Conservation (phyloP, 768 basidiomycete species). For the Strobilomyces confusus region DNA sequence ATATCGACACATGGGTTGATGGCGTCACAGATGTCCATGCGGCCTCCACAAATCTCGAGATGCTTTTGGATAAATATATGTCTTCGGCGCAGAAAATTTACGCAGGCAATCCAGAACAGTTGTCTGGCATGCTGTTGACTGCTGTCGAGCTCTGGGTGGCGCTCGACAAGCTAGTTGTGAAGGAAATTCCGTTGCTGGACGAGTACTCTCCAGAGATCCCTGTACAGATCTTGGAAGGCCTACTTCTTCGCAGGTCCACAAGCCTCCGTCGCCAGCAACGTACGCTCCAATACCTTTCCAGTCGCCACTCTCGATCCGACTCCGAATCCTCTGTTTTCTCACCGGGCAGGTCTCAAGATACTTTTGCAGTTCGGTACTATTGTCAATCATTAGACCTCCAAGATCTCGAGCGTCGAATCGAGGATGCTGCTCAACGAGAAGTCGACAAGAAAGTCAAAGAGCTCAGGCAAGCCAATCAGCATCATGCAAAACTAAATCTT, state of each 20-base stretch:
- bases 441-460: constrained; percentile 25
- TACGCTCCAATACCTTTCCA: constrained; percentile 27
- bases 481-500: not conserved
- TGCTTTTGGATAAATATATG: constrained; percentile 23
- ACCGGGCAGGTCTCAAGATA: not conserved
- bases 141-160: not conserved
- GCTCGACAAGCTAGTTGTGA: constrained; percentile 28
- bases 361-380: not conserved
- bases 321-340: not conserved
- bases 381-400: not conserved
- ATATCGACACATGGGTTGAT: constrained; percentile 33
- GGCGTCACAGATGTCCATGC: constrained; percentile 13
- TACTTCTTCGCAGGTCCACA: constrained; percentile 36
- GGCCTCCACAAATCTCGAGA: constrained; percentile 25
- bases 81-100: constrained; percentile 25
- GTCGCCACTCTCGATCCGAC: constrained; percentile 19
- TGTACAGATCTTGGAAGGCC: constrained; percentile 32
- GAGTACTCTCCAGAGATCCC: constrained; percentile 46
- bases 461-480: constrained; percentile 17
- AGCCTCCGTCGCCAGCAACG: constrained; percentile 27
- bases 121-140: not conserved
- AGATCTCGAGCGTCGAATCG: constrained; percentile 26
- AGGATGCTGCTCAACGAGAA: constrained; percentile 18
- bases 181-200: constrained; percentile 34
- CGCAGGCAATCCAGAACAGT: constrained; percentile 13